Evolutionary conservation across 352 stramenopile species (phyloP).

Genomic region (Phytophthora lateralis): DNA sequence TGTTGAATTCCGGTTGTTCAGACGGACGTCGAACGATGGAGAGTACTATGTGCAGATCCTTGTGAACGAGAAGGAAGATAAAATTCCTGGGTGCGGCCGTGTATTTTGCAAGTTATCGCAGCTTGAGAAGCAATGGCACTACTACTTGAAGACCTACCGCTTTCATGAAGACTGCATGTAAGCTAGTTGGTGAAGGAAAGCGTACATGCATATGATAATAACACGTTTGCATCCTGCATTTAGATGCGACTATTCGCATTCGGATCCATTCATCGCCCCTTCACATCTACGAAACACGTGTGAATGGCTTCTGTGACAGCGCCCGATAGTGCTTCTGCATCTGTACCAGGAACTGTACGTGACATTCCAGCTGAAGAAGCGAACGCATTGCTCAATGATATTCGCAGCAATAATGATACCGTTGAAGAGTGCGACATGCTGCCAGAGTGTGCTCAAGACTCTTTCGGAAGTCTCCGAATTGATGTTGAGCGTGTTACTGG

Average conservation of each 20-base stretch:
- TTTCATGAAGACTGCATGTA: constrained; percentile 38
- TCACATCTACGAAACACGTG: constrained; percentile 2
- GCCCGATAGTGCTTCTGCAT: background rate
- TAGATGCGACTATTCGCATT: constrained; percentile 6
- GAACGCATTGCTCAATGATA: background rate
- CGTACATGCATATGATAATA: background rate
- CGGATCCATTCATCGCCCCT: constrained; percentile 17
- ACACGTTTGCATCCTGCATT: constrained; percentile 15
- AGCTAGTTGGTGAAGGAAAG: background rate
- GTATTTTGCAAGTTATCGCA: constrained; percentile 32
- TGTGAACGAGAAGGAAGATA: constrained; percentile 43
- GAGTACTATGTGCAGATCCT: constrained; percentile 50
- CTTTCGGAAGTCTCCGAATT: background rate
- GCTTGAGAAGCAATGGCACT: constrained; percentile 36
- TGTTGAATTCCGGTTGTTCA: constrained; percentile 53
- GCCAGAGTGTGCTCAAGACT: constrained; percentile 1
- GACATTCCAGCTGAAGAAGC: constrained; percentile 6
- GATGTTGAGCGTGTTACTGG: constrained; percentile 1
- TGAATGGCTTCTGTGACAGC: constrained; percentile 13
- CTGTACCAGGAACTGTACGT: background rate
- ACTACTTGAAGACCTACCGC: constrained; percentile 43
- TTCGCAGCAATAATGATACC: background rate
- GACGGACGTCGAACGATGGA: constrained; percentile 8
- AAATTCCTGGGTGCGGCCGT: constrained; percentile 32
- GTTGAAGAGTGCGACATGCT: background rate